These are phyloP conservation scores for Dendrocalamus sinicus DNA, from an alignment of 176 grass and related monocot species.

Conservation along the genomic window DNA sequence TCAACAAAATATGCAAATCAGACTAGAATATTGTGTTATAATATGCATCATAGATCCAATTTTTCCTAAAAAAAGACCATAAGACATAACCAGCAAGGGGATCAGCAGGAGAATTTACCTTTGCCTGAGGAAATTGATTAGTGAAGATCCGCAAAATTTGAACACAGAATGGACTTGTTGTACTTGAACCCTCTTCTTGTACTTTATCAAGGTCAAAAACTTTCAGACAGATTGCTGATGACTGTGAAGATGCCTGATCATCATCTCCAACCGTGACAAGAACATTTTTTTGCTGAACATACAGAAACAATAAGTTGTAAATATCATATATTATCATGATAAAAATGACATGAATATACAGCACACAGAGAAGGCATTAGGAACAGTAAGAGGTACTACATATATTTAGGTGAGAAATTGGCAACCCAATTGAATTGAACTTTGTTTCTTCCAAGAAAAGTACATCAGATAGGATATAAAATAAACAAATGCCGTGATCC, in stretches of 20 bases:
- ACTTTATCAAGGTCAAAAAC: slow-evolving; percentile 97
- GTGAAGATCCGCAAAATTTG: slow-evolving; percentile 95
- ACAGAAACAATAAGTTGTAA: slow-evolving; percentile 35
- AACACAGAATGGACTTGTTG: slow-evolving; percentile 82
- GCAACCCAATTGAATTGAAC: neutral
- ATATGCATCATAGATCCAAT: neutral
- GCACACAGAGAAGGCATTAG: neutral
- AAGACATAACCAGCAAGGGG: neutral
- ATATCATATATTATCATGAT: slow-evolving; percentile 16
- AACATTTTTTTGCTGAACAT: slow-evolving; percentile 84
- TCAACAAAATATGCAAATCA: slow-evolving; percentile 27
- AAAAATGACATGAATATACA: slow-evolving; percentile 9
- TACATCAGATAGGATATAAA: neutral
- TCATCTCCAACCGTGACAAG: slow-evolving; percentile 90
- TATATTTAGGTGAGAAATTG: neutral
- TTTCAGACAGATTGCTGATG: slow-evolving; percentile 82
- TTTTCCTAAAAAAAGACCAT: neutral
- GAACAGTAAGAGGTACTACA: neutral
- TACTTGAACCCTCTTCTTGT: slow-evolving; percentile 93
- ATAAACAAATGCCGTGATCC: neutral
- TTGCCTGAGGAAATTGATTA: slow-evolving; percentile 85
- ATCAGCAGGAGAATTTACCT: slow-evolving; percentile 53
- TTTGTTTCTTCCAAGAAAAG: neutral
- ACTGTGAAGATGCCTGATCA: slow-evolving; percentile 73
- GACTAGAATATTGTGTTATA: slow-evolving; percentile 11